Percentiles rank a stretch among this genome's conserved stretches.
Conservation (phyloP, 805 yeast species). For the Metschnikowia matae region DNA sequence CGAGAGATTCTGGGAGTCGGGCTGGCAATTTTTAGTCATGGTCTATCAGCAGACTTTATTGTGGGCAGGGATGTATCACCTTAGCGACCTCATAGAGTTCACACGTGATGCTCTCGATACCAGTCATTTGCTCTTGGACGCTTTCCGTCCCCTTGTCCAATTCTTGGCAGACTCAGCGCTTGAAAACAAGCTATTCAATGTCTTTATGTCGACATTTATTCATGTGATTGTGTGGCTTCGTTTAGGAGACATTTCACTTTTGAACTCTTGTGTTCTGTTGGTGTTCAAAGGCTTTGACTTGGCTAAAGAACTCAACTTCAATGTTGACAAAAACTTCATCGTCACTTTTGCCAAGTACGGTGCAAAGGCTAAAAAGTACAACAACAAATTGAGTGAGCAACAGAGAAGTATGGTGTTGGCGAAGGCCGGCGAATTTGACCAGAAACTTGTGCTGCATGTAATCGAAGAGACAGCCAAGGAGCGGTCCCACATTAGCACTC, state of each 20-base stretch:
- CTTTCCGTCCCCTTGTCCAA: slow-evolving; percentile 47
- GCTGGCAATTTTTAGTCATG: slow-evolving; percentile 71
- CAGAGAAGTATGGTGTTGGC: slow-evolving; percentile 63
- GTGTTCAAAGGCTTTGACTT: slow-evolving; percentile 64
- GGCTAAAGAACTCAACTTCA: slow-evolving; percentile 51
- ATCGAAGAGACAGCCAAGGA: slow-evolving; percentile 19
- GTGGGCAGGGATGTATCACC: slow-evolving; percentile 70
- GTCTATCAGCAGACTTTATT: slow-evolving; percentile 61
- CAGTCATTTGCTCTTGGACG: slow-evolving; percentile 62
- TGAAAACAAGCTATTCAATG: slow-evolving; percentile 37
- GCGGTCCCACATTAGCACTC: slow-evolving; percentile 30
- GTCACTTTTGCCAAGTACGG: slow-evolving; percentile 60
- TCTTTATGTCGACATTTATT: slow-evolving; percentile 58
- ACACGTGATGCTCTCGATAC: slow-evolving; percentile 83
- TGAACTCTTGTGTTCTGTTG: slow-evolving; percentile 67
- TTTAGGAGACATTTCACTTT: slow-evolving; percentile 71
- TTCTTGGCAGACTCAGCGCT: slow-evolving; percentile 11
- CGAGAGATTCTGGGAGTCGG: slow-evolving; percentile 55
- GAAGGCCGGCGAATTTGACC: slow-evolving; percentile 55
- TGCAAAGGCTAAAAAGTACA: slow-evolving; percentile 59
- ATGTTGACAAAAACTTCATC: slow-evolving; percentile 50
- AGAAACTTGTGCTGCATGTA: slow-evolving; percentile 50
- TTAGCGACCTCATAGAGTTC: slow-evolving; percentile 63
- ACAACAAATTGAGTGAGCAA: slow-evolving; percentile 63
- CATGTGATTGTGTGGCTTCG: slow-evolving; percentile 77